These are phyloP conservation scores for Flaveria robusta DNA, from an alignment of 129 eudicot species.

Conservation along the genomic window DNA sequence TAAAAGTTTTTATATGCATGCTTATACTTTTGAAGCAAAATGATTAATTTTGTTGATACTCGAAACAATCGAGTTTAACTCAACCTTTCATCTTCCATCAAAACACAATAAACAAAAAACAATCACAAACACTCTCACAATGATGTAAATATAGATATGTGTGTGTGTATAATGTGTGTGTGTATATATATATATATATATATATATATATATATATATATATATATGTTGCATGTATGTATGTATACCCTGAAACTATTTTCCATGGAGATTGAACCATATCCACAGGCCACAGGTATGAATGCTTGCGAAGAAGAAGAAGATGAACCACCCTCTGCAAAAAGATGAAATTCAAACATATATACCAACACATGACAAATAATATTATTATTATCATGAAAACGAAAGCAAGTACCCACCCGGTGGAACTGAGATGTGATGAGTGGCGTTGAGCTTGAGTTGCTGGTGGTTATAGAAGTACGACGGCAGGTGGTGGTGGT, in stretches of 20 bases:
- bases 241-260: constrained; percentile 67
- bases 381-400: no score
- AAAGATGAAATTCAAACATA: neutral
- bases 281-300: constrained; percentile 47
- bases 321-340: constrained; percentile 49
- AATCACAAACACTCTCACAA: neutral
- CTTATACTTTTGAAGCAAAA: no score
- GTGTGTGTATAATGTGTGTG: neutral
- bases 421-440: constrained; percentile 29
- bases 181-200: constrained; percentile 8
- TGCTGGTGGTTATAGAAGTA: constrained; percentile 37
- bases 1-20: no score
- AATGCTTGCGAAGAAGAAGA: constrained; percentile 51
- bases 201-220: constrained; percentile 1
- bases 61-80: no score
- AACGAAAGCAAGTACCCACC: neutral
- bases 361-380: constrained; percentile 16
- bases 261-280: constrained; percentile 88
- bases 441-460: constrained; percentile 35
- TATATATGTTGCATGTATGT: neutral
- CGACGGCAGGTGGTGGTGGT: constrained; percentile 30
- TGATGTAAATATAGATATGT: neutral
- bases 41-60: no score
- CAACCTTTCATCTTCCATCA: no score
- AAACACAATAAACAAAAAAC: neutral